Evolutionary conservation across 2,329 filamentous ascomycete genomes (phyloP), one percentile per base, ranked within the genome.

Genomic region (Cercospora sp.): DNA sequence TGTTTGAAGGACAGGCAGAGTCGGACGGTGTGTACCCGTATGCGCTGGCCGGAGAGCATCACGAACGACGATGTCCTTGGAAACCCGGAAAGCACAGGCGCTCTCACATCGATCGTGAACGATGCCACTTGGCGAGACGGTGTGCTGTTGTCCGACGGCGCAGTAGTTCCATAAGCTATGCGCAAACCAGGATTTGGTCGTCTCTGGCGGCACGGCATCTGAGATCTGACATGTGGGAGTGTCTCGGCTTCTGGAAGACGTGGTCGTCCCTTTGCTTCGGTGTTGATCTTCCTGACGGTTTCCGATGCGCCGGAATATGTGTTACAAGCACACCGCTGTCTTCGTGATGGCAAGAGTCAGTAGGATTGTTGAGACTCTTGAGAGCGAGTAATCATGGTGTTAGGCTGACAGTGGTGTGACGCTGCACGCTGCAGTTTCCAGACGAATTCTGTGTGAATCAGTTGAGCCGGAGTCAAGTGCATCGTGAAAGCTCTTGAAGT

Each of bases 1-100:
- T 31, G n/a, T 28, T n/a, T 61, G 23, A 39, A 28, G 60, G 36
- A 45, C 60, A 51, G 8, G 23, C 20, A 62, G 60, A 31, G 20
- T 48, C 39, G 36, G 28, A 28, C 28, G 45, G 45, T 33, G 48
- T 42, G 39, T 23, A 5, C 23, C 61, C 48, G 61, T 63, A 36
- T 63, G 61, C 45, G 61, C 51, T 55, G 61, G 61, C 42, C 16
- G 45, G 13, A 53, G 31, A 59, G 30, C 55, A 59, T 59, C 55
- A 59, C 55, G 28, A 42, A 36, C 55, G 55, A 36, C 30, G n/a
- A 12, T 10, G n/a, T 6, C 55, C 60, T 48, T 62, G 60, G 39
- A 48, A 62, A n/a, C 20, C 8, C 23, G 60, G 26, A 20, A n/a
- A 23, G 48, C 48, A 55, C 48, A 53, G 23, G 48, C 42, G 36